Base-by-base conservation (phyloP, 371 early-diverging fungal genomes). In the Mucor piriformis region DNA sequence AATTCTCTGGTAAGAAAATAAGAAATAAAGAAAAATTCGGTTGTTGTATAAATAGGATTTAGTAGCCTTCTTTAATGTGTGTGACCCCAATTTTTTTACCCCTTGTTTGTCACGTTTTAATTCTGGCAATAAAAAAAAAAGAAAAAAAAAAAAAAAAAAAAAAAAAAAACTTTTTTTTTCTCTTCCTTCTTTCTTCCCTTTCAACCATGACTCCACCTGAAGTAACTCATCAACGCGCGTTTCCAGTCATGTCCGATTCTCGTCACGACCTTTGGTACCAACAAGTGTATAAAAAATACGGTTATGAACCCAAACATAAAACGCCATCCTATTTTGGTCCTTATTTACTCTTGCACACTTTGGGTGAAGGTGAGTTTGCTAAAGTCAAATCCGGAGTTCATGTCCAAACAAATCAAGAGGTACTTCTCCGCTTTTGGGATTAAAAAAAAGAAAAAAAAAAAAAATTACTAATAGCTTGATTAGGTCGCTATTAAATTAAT, bases 341-440 rank as follows among this genome's bases (percentile, higher is more conserved):
- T 54, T 99, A 97, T 72, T 83, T 88, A 23, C 76, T 98, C 47
- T 83, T 93, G 25, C 96, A 95, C 73, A 92, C 94, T 21, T 83
- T 99, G 8, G 99, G 98, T 51, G 95, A 93, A 74, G 99, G 99
- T 43, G 96, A 96, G 76, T 97, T 96, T 73, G 95, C 94, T 54
- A 95, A 96, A 76, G 99, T 98, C 64, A 96, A 97, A 70, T 85
- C 95, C 20, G 97, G 92, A 6, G 83, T 93, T 64, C 92, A 96
- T 77, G 88, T 86, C 46, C 74, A 92, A 24, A 91, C 91, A 13
- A 91, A 93, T 29, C 88, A 89, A 69, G 94, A 94, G 86, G 99
- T 93, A 81, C 67, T 66, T 47, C 15, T 25, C 24, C 34, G 34
- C 16, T 29, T 50, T 47, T 55, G 23, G 16, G 64, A 27, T 59